Evolutionary conservation across 305 asterid genomes (phyloP).

Genomic region (Rubia balearica): DNA sequence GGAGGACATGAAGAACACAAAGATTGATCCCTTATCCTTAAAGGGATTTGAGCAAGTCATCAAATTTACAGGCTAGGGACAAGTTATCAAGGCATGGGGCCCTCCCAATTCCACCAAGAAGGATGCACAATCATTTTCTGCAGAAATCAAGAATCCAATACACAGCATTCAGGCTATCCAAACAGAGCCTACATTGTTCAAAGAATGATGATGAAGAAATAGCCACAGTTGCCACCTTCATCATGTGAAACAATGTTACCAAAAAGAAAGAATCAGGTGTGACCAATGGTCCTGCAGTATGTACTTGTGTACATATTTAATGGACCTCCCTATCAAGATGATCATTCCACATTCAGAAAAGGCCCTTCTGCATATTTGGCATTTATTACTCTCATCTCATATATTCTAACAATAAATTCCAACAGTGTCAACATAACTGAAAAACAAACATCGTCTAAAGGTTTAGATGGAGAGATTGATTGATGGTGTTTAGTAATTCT

Average conservation of each 20-base stretch:
- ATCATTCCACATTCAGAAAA: conserved; percentile 27
- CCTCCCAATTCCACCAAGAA: conserved; percentile 12
- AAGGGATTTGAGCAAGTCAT: conserved; percentile 5
- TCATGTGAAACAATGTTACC: conserved; percentile 8
- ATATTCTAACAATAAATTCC: conserved; percentile 31
- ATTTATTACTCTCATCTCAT: conserved; percentile 35
- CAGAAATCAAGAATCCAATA: conserved; percentile 25
- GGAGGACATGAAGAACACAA: conserved; percentile 7
- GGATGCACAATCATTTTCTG: conserved; percentile 17
- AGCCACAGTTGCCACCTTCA: neutral
- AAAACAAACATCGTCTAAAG: conserved; percentile 26
- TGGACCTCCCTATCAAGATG: conserved; percentile 27
- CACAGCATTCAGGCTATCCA: conserved; percentile 22
- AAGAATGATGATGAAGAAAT: conserved; percentile 13
- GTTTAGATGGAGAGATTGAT: conserved; percentile 28
- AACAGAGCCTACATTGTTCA: neutral
- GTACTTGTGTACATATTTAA: conserved; percentile 31
- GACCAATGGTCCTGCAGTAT: conserved; percentile 24
- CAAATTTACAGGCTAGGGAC: conserved; percentile 20
- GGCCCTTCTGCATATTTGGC: conserved; percentile 31
- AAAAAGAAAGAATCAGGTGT: conserved; percentile 10
- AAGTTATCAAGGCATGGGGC: conserved; percentile 21
- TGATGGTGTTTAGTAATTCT: conserved; percentile 14
- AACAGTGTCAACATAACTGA: conserved; percentile 25
- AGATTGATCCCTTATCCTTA: neutral